Base-by-base conservation (phyloP, 225 moss, liverwort and hornwort genomes). In the Sphagnum contortum region DNA sequence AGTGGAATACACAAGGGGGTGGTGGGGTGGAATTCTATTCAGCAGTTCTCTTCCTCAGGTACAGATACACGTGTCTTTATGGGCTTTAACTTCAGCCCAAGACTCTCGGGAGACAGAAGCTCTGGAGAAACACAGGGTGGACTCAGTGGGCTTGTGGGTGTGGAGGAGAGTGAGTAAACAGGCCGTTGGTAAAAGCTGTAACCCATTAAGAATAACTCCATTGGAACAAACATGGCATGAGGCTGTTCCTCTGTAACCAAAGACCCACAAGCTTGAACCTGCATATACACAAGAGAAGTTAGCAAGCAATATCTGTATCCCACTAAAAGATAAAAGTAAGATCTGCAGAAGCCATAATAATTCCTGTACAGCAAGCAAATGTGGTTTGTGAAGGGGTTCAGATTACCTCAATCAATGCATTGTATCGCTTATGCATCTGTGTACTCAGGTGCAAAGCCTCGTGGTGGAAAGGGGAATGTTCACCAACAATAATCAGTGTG, bases 151-250 rank as follows among this genome's bases (percentile, higher is more conserved):
- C 87, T 92, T 4, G 88, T 87, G 44, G 88, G 88, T 3, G 80
- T 66, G 6, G 89, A 90, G 45, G 80, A 85, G 48, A 66, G 74
- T 4, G 74, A 76, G 0, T 76, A 69, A 71, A 85, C 72, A 55
- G 83, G 85, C 10, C 81, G 77, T 46, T 87, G 75, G 70, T 87
- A 89, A 55, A 90, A 86, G 48, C 76, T 81, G 48, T 89, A 92
- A 62, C 82, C 87, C 90, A 90, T 98, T 11, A 98, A 64, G 55
- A 98, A 98, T 61, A 92, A 75, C 69, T 90, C 88, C 12, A 92
- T 90, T 4, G 90, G 88, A 55, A 92, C 87, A 50, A 92, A 61
- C 90, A 92, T 92, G 9, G 92, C 89, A 57, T 85, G 74, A 10
- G 76, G 79, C 63, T 85, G 81, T 54, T 81, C 79, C 59, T 81